Percentiles rank a stretch among this genome's conserved stretches.
Evolutionary conservation across 2,329 filamentous ascomycete genomes (phyloP).

Genomic region (Stromatinia cepivora): DNA sequence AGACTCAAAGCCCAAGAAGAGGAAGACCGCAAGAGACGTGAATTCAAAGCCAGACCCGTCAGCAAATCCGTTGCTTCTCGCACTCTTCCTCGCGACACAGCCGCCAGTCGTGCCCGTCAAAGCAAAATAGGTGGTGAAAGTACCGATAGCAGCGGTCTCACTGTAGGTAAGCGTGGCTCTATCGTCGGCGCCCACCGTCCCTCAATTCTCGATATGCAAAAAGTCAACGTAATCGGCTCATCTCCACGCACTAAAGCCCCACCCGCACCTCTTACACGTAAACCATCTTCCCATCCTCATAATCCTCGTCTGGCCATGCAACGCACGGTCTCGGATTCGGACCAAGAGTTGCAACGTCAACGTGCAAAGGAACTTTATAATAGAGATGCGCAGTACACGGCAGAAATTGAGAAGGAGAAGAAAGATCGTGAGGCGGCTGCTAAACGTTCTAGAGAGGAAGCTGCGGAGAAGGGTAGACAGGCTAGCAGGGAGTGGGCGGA

Average conservation of each 20-base stretch:
- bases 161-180: conserved; percentile 37
- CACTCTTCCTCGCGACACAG: conserved; percentile 54
- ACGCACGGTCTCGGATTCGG: conserved; percentile 52
- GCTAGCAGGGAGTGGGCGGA: conserved; percentile 64
- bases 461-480: conserved; percentile 60
- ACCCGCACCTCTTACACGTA: conserved; percentile 28
- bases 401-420: conserved; percentile 54
- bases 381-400: conserved; percentile 51
- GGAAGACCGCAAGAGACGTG: conserved; percentile 58
- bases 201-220: conserved; percentile 41
- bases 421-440: conserved; percentile 55
- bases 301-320: conserved; percentile 40
- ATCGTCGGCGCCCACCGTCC: conserved; percentile 40
- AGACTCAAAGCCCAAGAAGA: conserved; percentile 58
- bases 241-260: conserved; percentile 35
- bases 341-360: conserved; percentile 52
- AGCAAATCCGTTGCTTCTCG: conserved; percentile 46
- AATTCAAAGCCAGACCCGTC: conserved; percentile 63
- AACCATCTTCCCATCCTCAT: conserved; percentile 30
- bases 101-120: conserved; percentile 57
- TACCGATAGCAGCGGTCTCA: conserved; percentile 30
- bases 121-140: conserved; percentile 44
- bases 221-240: conserved; percentile 34
- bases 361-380: conserved; percentile 56
- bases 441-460: conserved; percentile 57